phyloP scores from a whole-genome alignment of 192 early-diverging fungal species.

The Entomortierella beljakovae region DNA sequence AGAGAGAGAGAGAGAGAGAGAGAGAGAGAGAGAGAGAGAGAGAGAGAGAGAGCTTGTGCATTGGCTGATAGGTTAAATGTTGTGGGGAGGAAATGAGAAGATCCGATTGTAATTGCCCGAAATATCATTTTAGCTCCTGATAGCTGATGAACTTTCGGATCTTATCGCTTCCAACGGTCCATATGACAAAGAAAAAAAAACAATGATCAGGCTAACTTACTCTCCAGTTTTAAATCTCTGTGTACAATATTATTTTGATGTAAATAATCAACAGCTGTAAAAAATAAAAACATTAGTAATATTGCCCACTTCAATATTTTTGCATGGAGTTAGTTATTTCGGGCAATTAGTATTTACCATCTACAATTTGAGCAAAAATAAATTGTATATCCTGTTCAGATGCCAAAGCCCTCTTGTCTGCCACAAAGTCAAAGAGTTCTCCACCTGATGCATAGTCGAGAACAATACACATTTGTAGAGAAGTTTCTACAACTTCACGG shows the following conservation, averaged over 20 bases:
- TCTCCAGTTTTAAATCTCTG: slow-evolving; percentile 75
- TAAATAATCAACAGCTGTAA: slow-evolving; percentile 66
- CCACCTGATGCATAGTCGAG: slow-evolving; percentile 79
- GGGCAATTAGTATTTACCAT: slow-evolving; percentile 24
- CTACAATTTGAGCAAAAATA: slow-evolving; percentile 68
- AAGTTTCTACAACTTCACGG: slow-evolving; percentile 71
- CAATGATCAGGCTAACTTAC: slow-evolving; percentile 42
- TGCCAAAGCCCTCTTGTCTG: slow-evolving; percentile 52
- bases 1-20: no score
- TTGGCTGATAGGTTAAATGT: no score
- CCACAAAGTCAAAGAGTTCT: slow-evolving; percentile 81
- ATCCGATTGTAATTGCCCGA: no score
- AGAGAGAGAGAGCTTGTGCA: no score
- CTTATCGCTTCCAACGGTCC: neutral
- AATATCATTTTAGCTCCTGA: no score
- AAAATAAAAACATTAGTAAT: neutral
- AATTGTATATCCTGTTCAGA: slow-evolving; percentile 59
- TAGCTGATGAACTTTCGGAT: no score
- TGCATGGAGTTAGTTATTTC: neutral
- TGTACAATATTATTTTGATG: slow-evolving; percentile 74
- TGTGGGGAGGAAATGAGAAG: no score
- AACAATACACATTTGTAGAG: slow-evolving; percentile 71
- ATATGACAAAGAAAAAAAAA: neutral
- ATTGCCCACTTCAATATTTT: neutral
- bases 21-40: no score